phyloP scores from a whole-genome alignment of 2,329 filamentous ascomycete genomes.

The Tolypocladium cylindrosporum region DNA sequence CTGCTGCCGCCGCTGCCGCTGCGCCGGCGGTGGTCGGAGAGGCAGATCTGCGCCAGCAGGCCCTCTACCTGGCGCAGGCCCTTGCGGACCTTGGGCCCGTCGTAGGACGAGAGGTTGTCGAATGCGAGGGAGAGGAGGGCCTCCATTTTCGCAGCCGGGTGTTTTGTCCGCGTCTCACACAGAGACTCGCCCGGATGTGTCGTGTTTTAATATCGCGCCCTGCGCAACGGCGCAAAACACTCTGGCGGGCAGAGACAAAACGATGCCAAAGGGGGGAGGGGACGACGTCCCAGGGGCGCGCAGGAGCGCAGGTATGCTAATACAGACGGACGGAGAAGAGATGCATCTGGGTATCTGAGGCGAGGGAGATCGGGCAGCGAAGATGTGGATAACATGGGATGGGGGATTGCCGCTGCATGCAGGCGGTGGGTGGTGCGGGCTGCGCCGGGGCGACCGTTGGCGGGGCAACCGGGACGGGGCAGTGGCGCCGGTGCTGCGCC shows the following conservation, averaged over 20 bases:
- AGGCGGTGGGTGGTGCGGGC: not conserved
- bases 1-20: slow-evolving; percentile 7
- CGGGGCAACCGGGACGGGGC: not conserved
- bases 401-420: not conserved
- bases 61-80: slow-evolving; percentile 90
- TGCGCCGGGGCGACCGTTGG: not conserved
- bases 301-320: slow-evolving; percentile 10
- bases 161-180: not conserved
- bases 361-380: not conserved
- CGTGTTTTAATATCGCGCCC: not conserved
- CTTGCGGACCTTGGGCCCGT: slow-evolving; percentile 82
- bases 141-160: slow-evolving; percentile 53
- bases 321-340: slow-evolving; percentile 19
- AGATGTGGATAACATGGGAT: not conserved
- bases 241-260: not conserved
- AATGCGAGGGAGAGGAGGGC: slow-evolving; percentile 85
- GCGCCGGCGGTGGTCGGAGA: slow-evolving; percentile 35
- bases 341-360: slow-evolving; percentile 9
- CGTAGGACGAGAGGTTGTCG: slow-evolving; percentile 91
- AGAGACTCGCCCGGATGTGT: not conserved
- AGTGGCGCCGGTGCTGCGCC: not conserved
- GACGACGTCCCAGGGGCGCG: not conserved
- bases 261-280: not conserved
- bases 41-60: slow-evolving; percentile 86
- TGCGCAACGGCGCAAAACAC: not conserved